Percentiles rank a stretch among this genome's conserved stretches.
Evolutionary conservation across 2,329 filamentous ascomycete genomes (phyloP).

Genomic region (Hymenoscyphus infarciens): DNA sequence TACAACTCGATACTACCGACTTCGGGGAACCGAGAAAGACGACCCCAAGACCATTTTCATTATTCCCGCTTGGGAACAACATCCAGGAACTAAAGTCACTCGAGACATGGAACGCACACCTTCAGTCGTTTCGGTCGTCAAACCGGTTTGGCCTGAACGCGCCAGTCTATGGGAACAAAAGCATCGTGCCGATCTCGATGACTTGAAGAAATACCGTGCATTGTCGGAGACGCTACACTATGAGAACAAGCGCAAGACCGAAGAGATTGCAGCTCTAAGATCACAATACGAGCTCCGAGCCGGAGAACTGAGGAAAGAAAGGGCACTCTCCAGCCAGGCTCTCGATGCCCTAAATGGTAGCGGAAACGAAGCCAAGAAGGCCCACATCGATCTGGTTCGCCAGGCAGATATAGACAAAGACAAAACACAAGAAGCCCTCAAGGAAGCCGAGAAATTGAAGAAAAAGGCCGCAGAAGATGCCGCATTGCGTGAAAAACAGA

Average conservation of each 20-base stretch:
- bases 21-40: conserved; percentile 42
- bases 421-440: background rate
- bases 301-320: background rate
- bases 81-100: conserved; percentile 45
- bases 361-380: background rate
- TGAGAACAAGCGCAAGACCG: background rate
- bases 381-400: background rate
- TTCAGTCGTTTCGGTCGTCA: conserved; percentile 35
- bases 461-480: background rate
- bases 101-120: conserved; percentile 45
- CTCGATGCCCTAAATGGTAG: background rate
- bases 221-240: background rate
- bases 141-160: conserved; percentile 32
- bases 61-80: conserved; percentile 47
- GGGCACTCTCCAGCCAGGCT: background rate
- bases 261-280: conserved; percentile 8
- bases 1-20: conserved; percentile 49
- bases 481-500: no score
- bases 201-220: conserved; percentile 13
- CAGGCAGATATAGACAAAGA: background rate
- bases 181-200: conserved; percentile 22
- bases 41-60: conserved; percentile 48
- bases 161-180: conserved; percentile 29
- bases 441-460: background rate
- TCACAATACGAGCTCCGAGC: background rate